Evolutionary conservation across 83 land plant genomes (phyloP), one percentile per base, ranked within the genome.

Genomic region (Thuja plicata): DNA sequence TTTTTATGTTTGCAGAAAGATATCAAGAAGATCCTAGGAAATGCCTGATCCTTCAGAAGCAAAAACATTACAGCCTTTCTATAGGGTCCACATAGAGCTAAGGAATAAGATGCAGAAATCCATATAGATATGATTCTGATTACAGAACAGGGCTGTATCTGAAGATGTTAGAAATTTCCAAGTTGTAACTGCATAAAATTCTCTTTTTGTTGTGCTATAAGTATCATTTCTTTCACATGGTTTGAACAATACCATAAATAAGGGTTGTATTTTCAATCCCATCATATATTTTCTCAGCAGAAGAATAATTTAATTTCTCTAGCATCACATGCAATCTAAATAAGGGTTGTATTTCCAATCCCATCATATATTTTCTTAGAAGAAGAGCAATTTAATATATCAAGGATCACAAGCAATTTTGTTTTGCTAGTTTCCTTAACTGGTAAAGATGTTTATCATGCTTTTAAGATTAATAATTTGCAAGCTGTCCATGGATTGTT

Each of bases 1-100:
- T 0, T 62, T 8, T 88, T 5, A 5, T 24, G 27, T 88, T 87
- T 92, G 91, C 94, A 94, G 95, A 94, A 94, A 76, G 92, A 92
- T 66, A 48, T 94, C 37, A 94, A 94, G 95, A 94, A 92, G 86
- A 90, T 92, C 88, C 41, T 94, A 89, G 92, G 88, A 54, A 37
- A 35, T 60, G 62, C 87, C 48, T 86, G 34, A 82, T 82, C 5
- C 85, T 45, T n/a, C 30, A 24, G 50, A 82, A 50, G 24, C 19
- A 50, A 15, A 43, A 82, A 27, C 30, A 27, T 45, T 82, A 82
- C 50, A 45, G 32, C 34, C 27, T 82, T 82, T 27, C 45, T 32
- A 10, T 13, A 7, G 34, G 10, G 15, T 11, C 32, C 37, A 74
- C 78, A 74, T 43, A n/a, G n/a, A 27, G 13, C 15, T 82, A 82